Evolutionary conservation across 768 basidiomycete genomes (phyloP).

Genomic region (Boletus sensibilis): DNA sequence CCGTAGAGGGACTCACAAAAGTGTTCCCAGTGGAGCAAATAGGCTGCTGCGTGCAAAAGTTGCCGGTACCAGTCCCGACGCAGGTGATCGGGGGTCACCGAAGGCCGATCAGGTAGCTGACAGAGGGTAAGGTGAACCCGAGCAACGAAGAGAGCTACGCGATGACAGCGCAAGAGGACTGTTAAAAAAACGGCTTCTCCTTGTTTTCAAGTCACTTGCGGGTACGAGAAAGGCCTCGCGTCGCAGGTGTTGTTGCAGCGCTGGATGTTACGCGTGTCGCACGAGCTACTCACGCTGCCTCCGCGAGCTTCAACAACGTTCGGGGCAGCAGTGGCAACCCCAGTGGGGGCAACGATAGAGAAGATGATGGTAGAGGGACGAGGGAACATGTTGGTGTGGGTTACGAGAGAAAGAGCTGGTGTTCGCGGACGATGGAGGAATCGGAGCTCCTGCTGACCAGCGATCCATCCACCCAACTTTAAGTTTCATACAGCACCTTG

Average conservation of each 20-base stretch:
- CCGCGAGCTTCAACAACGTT: too few relatives aligned
- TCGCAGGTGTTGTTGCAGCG: not conserved
- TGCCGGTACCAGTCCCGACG: too few relatives aligned
- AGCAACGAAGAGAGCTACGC: not conserved
- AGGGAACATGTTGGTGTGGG: not conserved
- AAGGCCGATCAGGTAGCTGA: not conserved
- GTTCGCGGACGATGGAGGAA: too few relatives aligned
- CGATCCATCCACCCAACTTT: not conserved
- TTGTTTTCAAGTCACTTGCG: too few relatives aligned
- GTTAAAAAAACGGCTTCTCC: too few relatives aligned
- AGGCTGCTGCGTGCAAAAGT: not conserved
- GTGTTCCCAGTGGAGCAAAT: slow-evolving; percentile 2
- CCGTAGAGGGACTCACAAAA: slow-evolving; percentile 1
- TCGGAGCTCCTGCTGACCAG: not conserved
- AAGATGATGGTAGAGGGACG: too few relatives aligned
- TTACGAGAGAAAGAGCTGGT: not conserved
- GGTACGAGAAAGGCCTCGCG: not conserved
- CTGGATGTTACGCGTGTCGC: too few relatives aligned
- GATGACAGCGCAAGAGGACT: too few relatives aligned
- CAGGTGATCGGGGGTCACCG: not conserved
- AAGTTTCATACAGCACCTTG: not conserved
- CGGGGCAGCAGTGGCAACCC: not conserved
- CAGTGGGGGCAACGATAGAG: too few relatives aligned
- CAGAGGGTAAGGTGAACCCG: not conserved
- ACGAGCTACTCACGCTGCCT: too few relatives aligned